These are phyloP conservation scores for Dacryopinax primogenitus DNA, from an alignment of 768 basidiomycete genomes.

Conservation along the genomic window DNA sequence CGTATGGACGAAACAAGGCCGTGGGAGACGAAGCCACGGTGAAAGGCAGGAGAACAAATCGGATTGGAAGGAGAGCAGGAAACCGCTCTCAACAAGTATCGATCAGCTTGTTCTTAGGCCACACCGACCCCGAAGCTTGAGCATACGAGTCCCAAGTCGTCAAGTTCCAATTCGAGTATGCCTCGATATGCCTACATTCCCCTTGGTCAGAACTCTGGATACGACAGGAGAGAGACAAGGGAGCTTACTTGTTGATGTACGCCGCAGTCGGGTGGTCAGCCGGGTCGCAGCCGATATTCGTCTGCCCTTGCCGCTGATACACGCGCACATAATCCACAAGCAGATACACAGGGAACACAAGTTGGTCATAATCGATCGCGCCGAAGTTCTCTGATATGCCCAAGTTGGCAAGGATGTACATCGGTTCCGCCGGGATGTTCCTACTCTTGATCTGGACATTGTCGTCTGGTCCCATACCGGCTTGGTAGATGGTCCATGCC, in stretches of 20 bases:
- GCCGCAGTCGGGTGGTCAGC: constrained; percentile 58
- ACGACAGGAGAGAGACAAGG: background rate
- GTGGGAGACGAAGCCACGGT: background rate
- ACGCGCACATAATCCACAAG: constrained; percentile 79
- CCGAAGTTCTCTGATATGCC: constrained; percentile 78
- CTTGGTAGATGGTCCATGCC: constrained; percentile 56
- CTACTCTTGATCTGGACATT: constrained; percentile 50
- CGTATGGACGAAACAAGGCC: background rate
- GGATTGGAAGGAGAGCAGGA: background rate
- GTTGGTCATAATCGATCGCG: constrained; percentile 51
- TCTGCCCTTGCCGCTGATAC: constrained; percentile 58
- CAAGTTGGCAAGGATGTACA: constrained; percentile 77
- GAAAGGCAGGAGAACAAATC: background rate
- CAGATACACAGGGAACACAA: constrained; percentile 70
- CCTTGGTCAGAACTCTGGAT: no score
- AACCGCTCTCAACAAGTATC: constrained; percentile 29
- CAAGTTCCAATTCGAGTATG: constrained; percentile 52
- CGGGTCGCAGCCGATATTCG: constrained; percentile 81
- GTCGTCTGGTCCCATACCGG: constrained; percentile 50
- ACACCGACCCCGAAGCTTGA: constrained; percentile 34
- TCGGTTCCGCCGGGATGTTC: constrained; percentile 69
- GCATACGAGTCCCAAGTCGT: constrained; percentile 53
- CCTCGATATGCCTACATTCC: constrained; percentile 42
- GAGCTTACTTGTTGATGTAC: constrained; percentile 62
- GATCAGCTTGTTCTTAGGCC: constrained; percentile 54